Conservation (phyloP, 768 basidiomycete genomes). For the Cyathus striatus region DNA sequence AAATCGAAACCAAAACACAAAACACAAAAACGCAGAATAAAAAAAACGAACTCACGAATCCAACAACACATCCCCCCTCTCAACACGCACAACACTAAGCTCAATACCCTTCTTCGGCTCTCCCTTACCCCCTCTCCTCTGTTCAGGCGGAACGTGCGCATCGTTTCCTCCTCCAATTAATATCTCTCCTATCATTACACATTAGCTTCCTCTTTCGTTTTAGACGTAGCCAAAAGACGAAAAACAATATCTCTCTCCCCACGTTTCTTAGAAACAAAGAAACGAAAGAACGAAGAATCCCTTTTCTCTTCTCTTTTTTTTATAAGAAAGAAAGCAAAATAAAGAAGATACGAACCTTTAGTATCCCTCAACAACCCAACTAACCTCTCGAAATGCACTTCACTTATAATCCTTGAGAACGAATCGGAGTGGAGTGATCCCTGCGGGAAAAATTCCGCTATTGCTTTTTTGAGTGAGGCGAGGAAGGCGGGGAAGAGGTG, state of each 20-base stretch:
- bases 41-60: conserved; percentile 38
- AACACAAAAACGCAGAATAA: too few relatives aligned
- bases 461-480: conserved; percentile 34
- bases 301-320: too few relatives aligned
- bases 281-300: too few relatives aligned
- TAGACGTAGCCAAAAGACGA: too few relatives aligned
- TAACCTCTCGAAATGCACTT: conserved; percentile 50
- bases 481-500: conserved; percentile 43
- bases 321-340: too few relatives aligned
- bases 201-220: too few relatives aligned
- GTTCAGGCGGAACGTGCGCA: background rate
- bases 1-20: too few relatives aligned
- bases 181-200: too few relatives aligned
- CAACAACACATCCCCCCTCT: conserved; percentile 51
- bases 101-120: conserved; percentile 45
- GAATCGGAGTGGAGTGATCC: conserved; percentile 38
- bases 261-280: too few relatives aligned
- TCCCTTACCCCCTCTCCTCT: conserved; percentile 22
- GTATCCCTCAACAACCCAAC: conserved; percentile 45
- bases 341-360: too few relatives aligned
- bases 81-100: conserved; percentile 54
- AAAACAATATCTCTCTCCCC: too few relatives aligned
- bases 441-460: conserved; percentile 46
- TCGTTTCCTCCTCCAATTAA: conserved; percentile 37
- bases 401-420: conserved; percentile 48